Base-by-base conservation (phyloP, 2,329 filamentous ascomycete genomes). In the Hypoxylon rubiginosum region DNA sequence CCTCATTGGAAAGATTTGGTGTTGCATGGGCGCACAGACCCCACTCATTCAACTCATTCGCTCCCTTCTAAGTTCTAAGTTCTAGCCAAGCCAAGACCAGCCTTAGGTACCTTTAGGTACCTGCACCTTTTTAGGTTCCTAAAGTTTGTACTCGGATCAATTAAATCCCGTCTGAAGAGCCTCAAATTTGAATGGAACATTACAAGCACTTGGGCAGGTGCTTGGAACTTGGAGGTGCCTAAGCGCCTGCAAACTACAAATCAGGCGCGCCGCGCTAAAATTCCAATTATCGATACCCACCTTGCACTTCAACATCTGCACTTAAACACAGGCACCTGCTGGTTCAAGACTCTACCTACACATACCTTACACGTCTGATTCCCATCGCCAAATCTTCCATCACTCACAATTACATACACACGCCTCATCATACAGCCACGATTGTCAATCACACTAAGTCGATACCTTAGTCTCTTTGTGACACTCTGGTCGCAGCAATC, bases 1-100 rank as follows among this genome's bases (percentile, higher is more conserved):
- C 58, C 66, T 66, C 65, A 69, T 72, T 72, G 70, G 71, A 72
- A 74, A 72, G 72, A 67, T 74, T 72, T 71, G 58, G 64, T 62
- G 71, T 70, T 58, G 66, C 56, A 30, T 41, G 36, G 11, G 15
- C 57, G 71, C 72, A 73, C 72, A 62, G 72, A 58, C 72, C 66
- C 24, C 48, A n/a, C n/a, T n/a, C n/a, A n/a, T n/a, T n/a, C n/a
- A n/a, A 53, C 39, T 8, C 5, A 58, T 64, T 30, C 30, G 17
- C 43, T 54, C 32, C 21, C 46, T 56, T 30, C n/a, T n/a, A n/a
- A n/a, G n/a, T n/a, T n/a, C n/a, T n/a, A n/a, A n/a, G n/a, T n/a
- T n/a, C 32, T 32, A 50, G 10, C 15, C 39, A 19, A 19, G n/a
- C 15, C 39, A 17, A 15, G 36, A 3, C 34, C 34, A 15, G 39